Conservation (phyloP, 2,329 filamentous ascomycete species). For the Aspergillus luchuensis region DNA sequence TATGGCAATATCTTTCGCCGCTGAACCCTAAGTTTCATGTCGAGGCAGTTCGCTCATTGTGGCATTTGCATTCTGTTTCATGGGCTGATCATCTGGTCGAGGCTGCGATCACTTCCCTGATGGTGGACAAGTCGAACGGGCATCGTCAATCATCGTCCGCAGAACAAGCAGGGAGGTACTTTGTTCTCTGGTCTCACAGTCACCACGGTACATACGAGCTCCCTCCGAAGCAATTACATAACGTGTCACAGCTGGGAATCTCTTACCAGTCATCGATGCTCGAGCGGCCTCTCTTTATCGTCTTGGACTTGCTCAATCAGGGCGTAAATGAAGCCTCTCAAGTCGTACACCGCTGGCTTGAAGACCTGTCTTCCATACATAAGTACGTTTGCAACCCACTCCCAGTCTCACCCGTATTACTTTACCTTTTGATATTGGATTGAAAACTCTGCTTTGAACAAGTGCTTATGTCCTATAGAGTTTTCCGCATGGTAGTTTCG, state of each 20-base stretch:
- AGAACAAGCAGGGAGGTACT: constrained; percentile 43
- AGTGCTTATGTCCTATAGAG: constrained; percentile 23
- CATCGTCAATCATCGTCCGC: constrained; percentile 34
- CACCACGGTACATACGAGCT: constrained; percentile 42
- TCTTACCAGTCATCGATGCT: constrained; percentile 62
- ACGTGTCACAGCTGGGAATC: constrained; percentile 31
- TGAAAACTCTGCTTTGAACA: no score
- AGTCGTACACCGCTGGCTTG: constrained; percentile 78
- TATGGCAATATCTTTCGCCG: constrained; percentile 83
- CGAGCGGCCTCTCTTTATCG: constrained; percentile 75
- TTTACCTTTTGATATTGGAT: no score
- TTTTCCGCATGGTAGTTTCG: constrained; percentile 40
- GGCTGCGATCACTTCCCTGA: constrained; percentile 70
- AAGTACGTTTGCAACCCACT: constrained; percentile 40
- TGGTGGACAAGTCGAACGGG: constrained; percentile 54
- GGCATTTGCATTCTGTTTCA: constrained; percentile 78
- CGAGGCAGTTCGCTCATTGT: constrained; percentile 82
- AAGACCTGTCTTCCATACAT: constrained; percentile 55
- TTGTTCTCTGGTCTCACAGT: constrained; percentile 48
- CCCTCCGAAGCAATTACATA: constrained; percentile 35
- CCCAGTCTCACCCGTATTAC: constrained; percentile 4
- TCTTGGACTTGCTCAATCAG: constrained; percentile 76
- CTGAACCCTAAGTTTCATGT: constrained; percentile 89
- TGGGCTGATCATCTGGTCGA: constrained; percentile 73
- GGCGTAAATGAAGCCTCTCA: constrained; percentile 73